phyloP scores from a whole-genome alignment of 768 basidiomycete genomes.

The Lactarius trivialis region DNA sequence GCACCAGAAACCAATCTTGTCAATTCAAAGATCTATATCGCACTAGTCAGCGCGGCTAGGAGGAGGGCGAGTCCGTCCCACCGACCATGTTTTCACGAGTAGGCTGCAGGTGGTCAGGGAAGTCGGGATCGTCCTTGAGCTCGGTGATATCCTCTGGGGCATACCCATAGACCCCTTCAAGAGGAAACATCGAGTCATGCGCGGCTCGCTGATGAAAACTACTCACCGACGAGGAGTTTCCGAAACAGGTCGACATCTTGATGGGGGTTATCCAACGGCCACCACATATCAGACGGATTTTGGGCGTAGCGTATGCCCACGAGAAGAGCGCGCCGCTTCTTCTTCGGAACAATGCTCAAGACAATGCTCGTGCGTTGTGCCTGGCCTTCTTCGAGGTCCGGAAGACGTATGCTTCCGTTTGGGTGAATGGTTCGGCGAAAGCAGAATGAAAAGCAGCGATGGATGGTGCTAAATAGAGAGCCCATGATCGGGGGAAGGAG shows the following conservation, averaged over 20 bases:
- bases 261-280: conserved; percentile 8
- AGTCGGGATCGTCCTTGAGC: conserved; percentile 12
- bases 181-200: background rate
- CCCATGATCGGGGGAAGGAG: background rate
- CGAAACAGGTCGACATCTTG: conserved; percentile 11
- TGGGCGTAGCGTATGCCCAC: conserved; percentile 18
- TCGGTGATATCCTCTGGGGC: conserved; percentile 15
- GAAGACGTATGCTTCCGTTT: background rate
- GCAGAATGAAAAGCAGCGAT: background rate
- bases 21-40: conserved; percentile 20
- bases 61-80: background rate
- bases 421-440: background rate
- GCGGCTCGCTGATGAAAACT: background rate
- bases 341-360: background rate
- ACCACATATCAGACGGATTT: background rate
- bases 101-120: conserved; percentile 5
- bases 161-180: conserved; percentile 16
- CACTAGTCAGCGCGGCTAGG: background rate
- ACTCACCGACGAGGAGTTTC: conserved; percentile 11
- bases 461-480: background rate
- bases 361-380: background rate
- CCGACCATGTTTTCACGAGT: conserved; percentile 21
- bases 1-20: conserved; percentile 20
- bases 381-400: background rate
- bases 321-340: conserved; percentile 22